Base-by-base conservation (phyloP, 75 land plant species). In the Azolla pinnata region DNA sequence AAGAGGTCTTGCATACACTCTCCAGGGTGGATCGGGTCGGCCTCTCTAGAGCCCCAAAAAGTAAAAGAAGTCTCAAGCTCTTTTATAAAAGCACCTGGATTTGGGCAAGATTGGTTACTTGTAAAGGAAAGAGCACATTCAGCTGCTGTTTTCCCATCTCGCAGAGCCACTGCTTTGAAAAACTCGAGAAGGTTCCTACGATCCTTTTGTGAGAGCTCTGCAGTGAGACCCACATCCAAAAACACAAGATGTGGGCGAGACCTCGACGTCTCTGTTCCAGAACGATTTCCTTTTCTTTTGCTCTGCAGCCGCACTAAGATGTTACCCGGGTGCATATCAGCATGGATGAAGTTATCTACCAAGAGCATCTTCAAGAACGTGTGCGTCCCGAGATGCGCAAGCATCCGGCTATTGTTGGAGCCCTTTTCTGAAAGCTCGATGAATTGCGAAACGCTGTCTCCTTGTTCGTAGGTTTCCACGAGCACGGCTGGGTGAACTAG, bases 321-420 rank as follows among this genome's bases (percentile, higher is more conserved):
- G 59, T 89, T 89, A 45, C 96, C 96, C 25, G 96, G 96, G 64
- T 89, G 96, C 82, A 89, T 67, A 79, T 89, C 96, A 28, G 90
- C 91, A 67, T 89, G 96, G 27, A 89, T 73, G 56, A 89, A 89
- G 64, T 89, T 89, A 61, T 89, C 96, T 35, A 82, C 82, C 86
- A 88, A 61, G 29, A 88, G 79, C 92, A 88, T 88, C 68, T 88
- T 88, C 20, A 88, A 62, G 24, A 88, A 68, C 28, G 90, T 81
- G 60, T 85, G 79, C 4, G 86, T 81, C 46, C 92, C 92, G 67
- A 82, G 81, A 49, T 80, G 82, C n/a, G 92, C 92, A 55, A 88
- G 73, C 24, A 71, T 71, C 48, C 69, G 75, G 53, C 81, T 84
- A 12, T 79, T 44, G 27, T 54, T 54, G 51, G 47, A 27, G 33